Evolutionary conservation across 805 yeast genomes (phyloP), one percentile per base, ranked within the genome.

Genomic region (Zygotorulaspora chibaensis): DNA sequence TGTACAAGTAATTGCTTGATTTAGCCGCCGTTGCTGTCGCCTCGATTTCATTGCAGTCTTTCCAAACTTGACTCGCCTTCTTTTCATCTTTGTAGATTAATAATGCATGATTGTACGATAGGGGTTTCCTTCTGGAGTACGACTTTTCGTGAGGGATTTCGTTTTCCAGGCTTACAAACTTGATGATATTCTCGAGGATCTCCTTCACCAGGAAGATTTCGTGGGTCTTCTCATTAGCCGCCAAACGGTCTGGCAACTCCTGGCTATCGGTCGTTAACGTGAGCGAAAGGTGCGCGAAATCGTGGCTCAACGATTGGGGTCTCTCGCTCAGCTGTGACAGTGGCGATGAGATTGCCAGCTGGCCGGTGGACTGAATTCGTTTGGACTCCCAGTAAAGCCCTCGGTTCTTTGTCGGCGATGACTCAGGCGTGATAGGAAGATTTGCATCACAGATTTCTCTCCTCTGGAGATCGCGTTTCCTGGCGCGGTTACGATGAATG

Each of bases 201-300:
- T 88, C 96, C 0, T 96, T 96, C 29, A 84, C 80, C 41, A 73
- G 70, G 57, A 88, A 84, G 8, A 88, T 83, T 12, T 65, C 55
- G 62, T 70, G 65, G 56, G 48, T 16, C 40, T 29, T 7, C 15
- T 9, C 30, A 12, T 33, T 17, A 16, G 5, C 36, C 10, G 17
- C 34, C 20, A 15, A 28, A 30, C 13, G 34, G 38, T 10, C 20
- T 15, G 46, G 27, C 17, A 34, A 20, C 8, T 40, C 8, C 29
- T 33, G 26, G 10, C 36, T 26, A 17, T 33, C 20, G 13, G 4
- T 16, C 3, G 16, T 16, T 16, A 33, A 16, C 9, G 40, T 17
- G 28, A 47, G 35, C 33, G 42, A 35, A 8, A 47, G 34, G 13
- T 45, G 42, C 6, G 53, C 51, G 23, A 52, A 44, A 38, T 48